phyloP scores from a whole-genome alignment of 305 asterid genomes.

The Lippia alba region DNA sequence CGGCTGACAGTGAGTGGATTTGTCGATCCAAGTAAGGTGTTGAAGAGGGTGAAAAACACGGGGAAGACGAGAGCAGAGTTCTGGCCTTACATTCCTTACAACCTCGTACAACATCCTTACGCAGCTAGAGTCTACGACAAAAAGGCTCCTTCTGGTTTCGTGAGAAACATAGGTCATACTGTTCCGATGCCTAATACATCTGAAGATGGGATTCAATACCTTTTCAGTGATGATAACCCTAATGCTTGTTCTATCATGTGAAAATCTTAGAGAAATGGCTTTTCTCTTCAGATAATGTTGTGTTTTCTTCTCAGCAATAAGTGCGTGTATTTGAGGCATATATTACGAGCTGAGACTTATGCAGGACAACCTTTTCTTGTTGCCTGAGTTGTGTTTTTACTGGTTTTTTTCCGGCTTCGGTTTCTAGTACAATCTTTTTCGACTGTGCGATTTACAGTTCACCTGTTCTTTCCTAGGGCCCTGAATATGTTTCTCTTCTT shows the following conservation, averaged over 20 bases:
- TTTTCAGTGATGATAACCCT: conserved; percentile 91
- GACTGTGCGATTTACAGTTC: not conserved
- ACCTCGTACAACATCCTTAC: conserved; percentile 70
- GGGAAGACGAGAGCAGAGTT: conserved; percentile 84
- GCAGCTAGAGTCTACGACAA: conserved; percentile 74
- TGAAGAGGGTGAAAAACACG: conserved; percentile 72
- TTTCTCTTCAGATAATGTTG: not conserved
- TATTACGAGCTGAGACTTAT: not conserved
- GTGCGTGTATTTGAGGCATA: conserved; percentile 21
- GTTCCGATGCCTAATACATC: conserved; percentile 50
- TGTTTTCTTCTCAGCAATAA: not conserved
- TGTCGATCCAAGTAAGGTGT: conserved; percentile 74
- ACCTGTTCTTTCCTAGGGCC: not conserved
- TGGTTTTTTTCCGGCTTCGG: not conserved
- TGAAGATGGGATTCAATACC: conserved; percentile 59
- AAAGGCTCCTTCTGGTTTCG: conserved; percentile 87
- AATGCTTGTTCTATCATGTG: conserved; percentile 90
- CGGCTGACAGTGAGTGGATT: conserved; percentile 76
- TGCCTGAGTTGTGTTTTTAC: conserved; percentile 9
- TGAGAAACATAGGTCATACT: conserved; percentile 57
- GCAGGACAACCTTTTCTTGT: conserved; percentile 9
- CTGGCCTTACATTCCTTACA: conserved; percentile 89
- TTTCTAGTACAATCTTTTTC: not conserved
- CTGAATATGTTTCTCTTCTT: not conserved
- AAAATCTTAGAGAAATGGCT: not conserved